A percentile compares a stretch with the other conserved stretches of the same genome.
phyloP scores from a whole-genome alignment of 2,329 filamentous ascomycete genomes.

The Talaromyces sp. region DNA sequence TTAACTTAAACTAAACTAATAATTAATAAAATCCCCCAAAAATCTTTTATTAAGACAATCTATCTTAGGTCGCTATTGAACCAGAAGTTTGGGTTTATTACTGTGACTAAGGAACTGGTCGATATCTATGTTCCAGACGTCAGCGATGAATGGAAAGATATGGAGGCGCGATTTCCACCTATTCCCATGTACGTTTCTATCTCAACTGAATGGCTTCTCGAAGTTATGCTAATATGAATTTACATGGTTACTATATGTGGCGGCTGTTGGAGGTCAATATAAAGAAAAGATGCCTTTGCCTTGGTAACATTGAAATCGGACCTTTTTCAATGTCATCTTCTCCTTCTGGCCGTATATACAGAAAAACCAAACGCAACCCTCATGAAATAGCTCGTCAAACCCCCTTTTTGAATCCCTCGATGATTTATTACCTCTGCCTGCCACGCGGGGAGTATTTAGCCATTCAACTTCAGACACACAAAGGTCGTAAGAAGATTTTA shows the following conservation, averaged over 20 bases:
- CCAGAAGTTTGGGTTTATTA: slow-evolving; percentile 1
- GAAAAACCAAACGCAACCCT: neutral
- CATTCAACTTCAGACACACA: too few relatives aligned
- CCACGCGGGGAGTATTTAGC: too few relatives aligned
- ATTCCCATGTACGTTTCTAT: neutral
- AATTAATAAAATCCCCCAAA: neutral
- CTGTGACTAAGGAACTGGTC: neutral
- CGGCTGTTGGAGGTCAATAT: neutral
- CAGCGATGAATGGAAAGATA: neutral
- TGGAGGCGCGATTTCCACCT: neutral
- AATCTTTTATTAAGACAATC: neutral
- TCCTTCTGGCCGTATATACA: neutral
- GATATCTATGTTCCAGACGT: neutral
- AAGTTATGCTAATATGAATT: neutral
- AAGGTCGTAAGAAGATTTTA: too few relatives aligned
- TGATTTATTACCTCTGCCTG: too few relatives aligned
- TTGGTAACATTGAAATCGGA: neutral
- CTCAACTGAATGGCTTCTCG: neutral
- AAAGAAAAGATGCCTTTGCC: neutral
- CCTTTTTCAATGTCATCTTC: neutral
- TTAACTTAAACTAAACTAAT: neutral
- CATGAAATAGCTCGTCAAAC: neutral
- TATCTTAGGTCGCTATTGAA: neutral
- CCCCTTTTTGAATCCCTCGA: neutral
- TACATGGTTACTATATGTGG: neutral